Percentiles rank a stretch among this genome's conserved stretches.
These are phyloP conservation scores for Biscutella laevigata DNA, from an alignment of 441 rosid species.

Conservation along the genomic window DNA sequence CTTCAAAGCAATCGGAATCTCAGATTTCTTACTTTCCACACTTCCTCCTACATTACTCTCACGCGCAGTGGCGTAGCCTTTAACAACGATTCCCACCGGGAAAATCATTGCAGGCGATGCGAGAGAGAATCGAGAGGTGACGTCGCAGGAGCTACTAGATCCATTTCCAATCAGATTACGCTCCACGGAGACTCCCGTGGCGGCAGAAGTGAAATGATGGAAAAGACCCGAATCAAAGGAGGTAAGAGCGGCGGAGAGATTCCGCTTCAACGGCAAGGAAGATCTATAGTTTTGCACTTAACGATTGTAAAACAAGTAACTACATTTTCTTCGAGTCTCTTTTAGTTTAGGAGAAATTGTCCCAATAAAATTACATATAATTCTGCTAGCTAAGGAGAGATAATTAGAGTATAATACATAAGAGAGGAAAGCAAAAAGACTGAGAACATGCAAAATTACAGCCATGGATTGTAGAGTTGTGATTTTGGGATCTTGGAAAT, in stretches of 20 bases:
- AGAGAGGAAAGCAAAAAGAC: background rate
- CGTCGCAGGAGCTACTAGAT: too few species aligned
- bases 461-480: conserved; percentile 17
- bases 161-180: too few species aligned
- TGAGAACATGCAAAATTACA: conserved; percentile 7
- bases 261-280: conserved; percentile 16
- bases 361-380: conserved; percentile 15
- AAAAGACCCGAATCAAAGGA: conserved; percentile 22
- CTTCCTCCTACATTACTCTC: conserved; percentile 31
- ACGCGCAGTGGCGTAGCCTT: conserved; percentile 39
- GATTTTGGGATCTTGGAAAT: background rate
- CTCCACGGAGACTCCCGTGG: conserved; percentile 9
- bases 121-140: conserved; percentile 5
- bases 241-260: conserved; percentile 24
- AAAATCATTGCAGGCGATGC: conserved; percentile 28
- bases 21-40: conserved; percentile 3
- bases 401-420: conserved; percentile 6
- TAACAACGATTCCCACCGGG: conserved; percentile 17
- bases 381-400: conserved; percentile 14
- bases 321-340: too few species aligned
- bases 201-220: conserved; percentile 15
- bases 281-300: too few species aligned
- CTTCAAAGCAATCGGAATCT: conserved; percentile 47
- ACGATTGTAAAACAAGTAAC: too few species aligned
- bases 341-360: too few species aligned